phyloP scores from a whole-genome alignment of 208 protist species.

The Novymonas esmeraldas region DNA sequence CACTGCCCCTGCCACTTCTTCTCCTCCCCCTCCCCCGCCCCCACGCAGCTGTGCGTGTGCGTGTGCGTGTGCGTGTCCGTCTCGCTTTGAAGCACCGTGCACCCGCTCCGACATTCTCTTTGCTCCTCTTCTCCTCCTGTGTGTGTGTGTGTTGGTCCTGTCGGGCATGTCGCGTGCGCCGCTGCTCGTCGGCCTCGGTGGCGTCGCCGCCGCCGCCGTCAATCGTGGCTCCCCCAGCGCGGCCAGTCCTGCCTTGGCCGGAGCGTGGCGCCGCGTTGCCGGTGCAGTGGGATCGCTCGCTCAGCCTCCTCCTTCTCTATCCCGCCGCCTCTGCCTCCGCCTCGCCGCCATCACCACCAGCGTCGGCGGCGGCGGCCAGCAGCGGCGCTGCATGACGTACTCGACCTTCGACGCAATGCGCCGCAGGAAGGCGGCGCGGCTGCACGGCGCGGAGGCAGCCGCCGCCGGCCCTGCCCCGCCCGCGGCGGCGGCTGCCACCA shows the following conservation, averaged over 20 bases:
- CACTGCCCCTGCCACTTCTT: background rate
- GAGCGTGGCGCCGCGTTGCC: background rate
- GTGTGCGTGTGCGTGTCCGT: no score
- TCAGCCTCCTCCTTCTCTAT: no score
- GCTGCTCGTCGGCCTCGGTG: background rate
- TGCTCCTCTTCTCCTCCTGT: background rate
- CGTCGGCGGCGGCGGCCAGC: background rate
- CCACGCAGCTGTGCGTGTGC: background rate
- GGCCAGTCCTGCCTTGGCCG: background rate
- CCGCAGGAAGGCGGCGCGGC: conserved; percentile 2
- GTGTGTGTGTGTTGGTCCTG: no score
- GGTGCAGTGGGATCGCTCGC: background rate
- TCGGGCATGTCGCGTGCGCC: background rate
- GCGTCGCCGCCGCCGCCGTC: background rate
- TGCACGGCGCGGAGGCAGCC: background rate
- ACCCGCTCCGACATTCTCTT: no score
- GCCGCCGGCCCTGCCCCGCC: no score
- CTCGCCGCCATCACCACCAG: background rate
- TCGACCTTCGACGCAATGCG: conserved; percentile 42
- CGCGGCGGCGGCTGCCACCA: background rate
- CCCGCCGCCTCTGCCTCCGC: background rate
- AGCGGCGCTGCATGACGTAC: conserved; percentile 30
- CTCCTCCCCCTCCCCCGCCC: background rate
- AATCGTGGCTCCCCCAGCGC: background rate
- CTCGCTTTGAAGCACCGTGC: no score